phyloP scores from a whole-genome alignment of 1,284 basidiomycete genomes.

The Bothia castanella region DNA sequence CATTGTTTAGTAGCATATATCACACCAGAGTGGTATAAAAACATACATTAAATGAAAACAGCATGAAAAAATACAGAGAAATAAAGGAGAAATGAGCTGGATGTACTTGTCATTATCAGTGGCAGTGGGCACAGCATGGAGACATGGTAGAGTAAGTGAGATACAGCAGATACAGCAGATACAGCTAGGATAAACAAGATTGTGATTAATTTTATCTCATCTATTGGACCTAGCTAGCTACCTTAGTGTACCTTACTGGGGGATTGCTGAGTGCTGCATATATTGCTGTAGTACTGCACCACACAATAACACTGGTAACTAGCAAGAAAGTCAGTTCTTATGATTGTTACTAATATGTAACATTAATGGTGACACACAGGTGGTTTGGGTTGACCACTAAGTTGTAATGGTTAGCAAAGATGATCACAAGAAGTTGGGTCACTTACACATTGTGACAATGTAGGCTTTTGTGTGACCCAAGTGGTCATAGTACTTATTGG shows the following conservation, averaged over 20 bases:
- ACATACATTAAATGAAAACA: neutral
- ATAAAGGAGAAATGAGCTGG: no score
- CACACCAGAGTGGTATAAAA: neutral
- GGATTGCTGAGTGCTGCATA: neutral
- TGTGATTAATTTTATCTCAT: no score
- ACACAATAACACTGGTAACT: neutral
- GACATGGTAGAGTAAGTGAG: no score
- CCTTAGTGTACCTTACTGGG: no score
- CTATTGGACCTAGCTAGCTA: neutral
- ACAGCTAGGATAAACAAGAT: no score
- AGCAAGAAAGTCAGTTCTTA: neutral
- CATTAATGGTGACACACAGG: no score
- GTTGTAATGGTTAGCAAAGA: neutral
- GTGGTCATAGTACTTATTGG: neutral
- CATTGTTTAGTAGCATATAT: no score
- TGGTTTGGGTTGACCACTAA: neutral
- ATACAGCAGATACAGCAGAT: no score
- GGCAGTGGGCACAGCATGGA: no score
- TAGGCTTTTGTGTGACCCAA: neutral
- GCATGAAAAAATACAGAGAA: neutral
- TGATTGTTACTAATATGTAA: neutral
- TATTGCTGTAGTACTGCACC: neutral
- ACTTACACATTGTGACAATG: neutral
- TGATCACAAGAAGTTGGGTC: neutral
- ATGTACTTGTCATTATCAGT: no score